These are phyloP conservation scores for Boletus sensibilis DNA, from an alignment of 768 basidiomycete species.

Conservation along the genomic window DNA sequence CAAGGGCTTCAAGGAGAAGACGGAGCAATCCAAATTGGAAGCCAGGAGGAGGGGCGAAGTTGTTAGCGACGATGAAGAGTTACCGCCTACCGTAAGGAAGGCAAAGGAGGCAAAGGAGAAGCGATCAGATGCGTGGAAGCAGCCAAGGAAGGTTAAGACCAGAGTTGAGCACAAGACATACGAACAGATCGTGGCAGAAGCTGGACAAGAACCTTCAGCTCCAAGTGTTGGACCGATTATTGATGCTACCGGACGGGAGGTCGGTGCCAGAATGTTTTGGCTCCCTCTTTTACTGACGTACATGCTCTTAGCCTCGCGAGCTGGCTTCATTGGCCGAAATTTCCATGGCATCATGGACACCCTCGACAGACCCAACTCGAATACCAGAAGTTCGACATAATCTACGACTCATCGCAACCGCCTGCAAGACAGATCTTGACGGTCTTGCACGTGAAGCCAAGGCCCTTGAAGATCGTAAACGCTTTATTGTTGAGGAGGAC, in stretches of 20 bases:
- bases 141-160: conserved; percentile 78
- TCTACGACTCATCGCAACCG: conserved; percentile 79
- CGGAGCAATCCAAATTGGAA: conserved; percentile 79
- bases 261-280: conserved; percentile 39
- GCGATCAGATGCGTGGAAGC: conserved; percentile 81
- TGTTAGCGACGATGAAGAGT: conserved; percentile 70
- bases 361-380: conserved; percentile 80
- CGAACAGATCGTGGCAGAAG: conserved; percentile 90
- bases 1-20: conserved; percentile 86
- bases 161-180: conserved; percentile 95
- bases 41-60: conserved; percentile 70
- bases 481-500: conserved; percentile 70
- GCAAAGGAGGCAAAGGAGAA: conserved; percentile 57
- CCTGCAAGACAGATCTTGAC: conserved; percentile 81
- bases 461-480: conserved; percentile 74
- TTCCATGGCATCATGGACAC: conserved; percentile 77
- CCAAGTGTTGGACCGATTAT: conserved; percentile 83
- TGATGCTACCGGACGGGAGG: conserved; percentile 91
- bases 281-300: conserved; percentile 2
- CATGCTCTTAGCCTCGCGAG: conserved; percentile 66
- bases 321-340: conserved; percentile 82
- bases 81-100: conserved; percentile 29
- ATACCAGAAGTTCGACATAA: conserved; percentile 98
- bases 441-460: conserved; percentile 90
- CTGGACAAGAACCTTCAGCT: conserved; percentile 56